phyloP scores from a whole-genome alignment of 2,329 filamentous ascomycete genomes.

The Plenodomus biglobosus region DNA sequence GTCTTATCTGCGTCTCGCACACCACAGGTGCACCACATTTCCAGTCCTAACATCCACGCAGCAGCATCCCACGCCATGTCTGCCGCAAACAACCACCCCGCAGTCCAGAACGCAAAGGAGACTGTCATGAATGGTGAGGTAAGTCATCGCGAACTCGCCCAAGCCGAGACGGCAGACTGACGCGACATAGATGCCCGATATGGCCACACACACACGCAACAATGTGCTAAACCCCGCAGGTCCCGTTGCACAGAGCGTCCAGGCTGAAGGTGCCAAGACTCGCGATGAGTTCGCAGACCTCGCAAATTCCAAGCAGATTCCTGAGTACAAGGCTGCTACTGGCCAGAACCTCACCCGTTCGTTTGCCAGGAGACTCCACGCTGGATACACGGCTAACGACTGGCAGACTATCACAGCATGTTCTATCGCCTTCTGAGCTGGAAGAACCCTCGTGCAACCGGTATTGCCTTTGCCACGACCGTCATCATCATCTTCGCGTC shows the following conservation, averaged over 20 bases:
- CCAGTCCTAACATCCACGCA: conserved; percentile 40
- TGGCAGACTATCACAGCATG: conserved; percentile 64
- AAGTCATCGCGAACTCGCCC: conserved; percentile 20
- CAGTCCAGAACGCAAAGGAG: conserved; percentile 50
- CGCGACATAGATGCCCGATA: conserved; percentile 32
- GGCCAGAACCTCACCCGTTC: conserved; percentile 64
- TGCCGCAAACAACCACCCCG: conserved; percentile 52
- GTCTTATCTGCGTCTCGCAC: conserved; percentile 44
- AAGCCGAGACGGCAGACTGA: conserved; percentile 23
- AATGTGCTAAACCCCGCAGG: conserved; percentile 44
- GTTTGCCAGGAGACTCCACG: conserved; percentile 23
- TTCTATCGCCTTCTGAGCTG: conserved; percentile 68
- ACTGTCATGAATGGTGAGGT: conserved; percentile 50
- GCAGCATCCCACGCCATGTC: conserved; percentile 54
- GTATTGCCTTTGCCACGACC: conserved; percentile 59
- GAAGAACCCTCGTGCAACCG: conserved; percentile 67
- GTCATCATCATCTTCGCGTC: conserved; percentile 63
- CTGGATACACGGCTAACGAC: conserved; percentile 15
- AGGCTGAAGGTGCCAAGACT: conserved; percentile 59
- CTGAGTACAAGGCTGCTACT: conserved; percentile 58
- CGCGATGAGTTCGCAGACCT: conserved; percentile 61
- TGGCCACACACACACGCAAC: conserved; percentile 12
- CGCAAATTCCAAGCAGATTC: conserved; percentile 56
- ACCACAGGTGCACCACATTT: conserved; percentile 20
- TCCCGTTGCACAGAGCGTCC: conserved; percentile 60